A percentile compares a stretch with the other conserved stretches of the same genome.
Conservation (phyloP, 2,329 filamentous ascomycete species). For the Phyllosticta paracitricarpa region DNA sequence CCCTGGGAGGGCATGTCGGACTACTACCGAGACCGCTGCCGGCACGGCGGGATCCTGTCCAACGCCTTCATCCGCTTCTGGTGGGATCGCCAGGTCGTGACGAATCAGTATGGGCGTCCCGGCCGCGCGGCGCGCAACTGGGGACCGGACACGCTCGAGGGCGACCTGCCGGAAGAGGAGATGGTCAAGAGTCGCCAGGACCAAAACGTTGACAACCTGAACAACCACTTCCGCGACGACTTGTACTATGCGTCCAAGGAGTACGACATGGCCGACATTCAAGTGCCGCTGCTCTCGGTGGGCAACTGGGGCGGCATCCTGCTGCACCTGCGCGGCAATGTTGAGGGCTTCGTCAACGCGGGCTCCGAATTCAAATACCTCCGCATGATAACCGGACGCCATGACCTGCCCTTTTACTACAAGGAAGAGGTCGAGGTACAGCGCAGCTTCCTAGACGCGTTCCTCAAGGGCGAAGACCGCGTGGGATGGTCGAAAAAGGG, state of each 20-base stretch:
- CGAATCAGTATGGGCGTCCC: conserved; percentile 57
- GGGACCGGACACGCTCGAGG: conserved; percentile 49
- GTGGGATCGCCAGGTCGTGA: conserved; percentile 58
- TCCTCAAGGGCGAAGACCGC: conserved; percentile 56
- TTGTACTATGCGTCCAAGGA: conserved; percentile 56
- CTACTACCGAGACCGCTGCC: conserved; percentile 39
- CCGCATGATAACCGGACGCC: conserved; percentile 58
- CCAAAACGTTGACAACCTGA: conserved; percentile 26
- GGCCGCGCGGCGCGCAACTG: conserved; percentile 42
- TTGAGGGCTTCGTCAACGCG: conserved; percentile 54
- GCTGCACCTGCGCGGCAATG: conserved; percentile 58
- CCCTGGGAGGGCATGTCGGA: conserved; percentile 50
- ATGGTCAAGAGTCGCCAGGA: conserved; percentile 38
- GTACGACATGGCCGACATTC: conserved; percentile 54
- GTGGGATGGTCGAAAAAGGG: conserved; percentile 51
- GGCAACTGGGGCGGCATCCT: conserved; percentile 64
- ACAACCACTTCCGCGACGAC: conserved; percentile 51
- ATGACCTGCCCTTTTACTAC: conserved; percentile 66
- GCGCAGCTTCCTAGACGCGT: conserved; percentile 58
- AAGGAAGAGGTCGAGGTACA: conserved; percentile 58
- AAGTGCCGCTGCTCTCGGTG: conserved; percentile 56
- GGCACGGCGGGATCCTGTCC: conserved; percentile 31
- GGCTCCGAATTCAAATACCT: conserved; percentile 60
- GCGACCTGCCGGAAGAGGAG: conserved; percentile 45
- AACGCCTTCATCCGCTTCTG: conserved; percentile 41